phyloP scores from a whole-genome alignment of 371 early-diverging fungal species.

The Mucor plumbeus region DNA sequence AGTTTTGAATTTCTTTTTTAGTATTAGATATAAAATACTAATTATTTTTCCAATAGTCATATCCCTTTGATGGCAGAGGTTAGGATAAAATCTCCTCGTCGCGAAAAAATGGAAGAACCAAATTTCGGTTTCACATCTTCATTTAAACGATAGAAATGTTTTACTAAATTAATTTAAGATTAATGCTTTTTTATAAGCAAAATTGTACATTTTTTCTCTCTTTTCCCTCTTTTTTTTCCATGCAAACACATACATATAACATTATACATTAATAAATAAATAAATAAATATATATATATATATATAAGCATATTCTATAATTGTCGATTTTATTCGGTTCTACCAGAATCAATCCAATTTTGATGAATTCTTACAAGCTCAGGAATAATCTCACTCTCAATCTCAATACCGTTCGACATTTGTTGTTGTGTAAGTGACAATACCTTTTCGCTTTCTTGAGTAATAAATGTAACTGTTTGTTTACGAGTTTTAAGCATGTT shows the following conservation, averaged over 20 bases:
- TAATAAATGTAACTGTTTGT: constrained; percentile 79
- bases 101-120: constrained; percentile 27
- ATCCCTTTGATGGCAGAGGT: constrained; percentile 65
- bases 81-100: constrained; percentile 33
- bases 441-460: constrained; percentile 57
- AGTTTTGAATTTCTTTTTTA: constrained; percentile 29
- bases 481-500: constrained; percentile 93
- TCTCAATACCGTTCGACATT: constrained; percentile 70
- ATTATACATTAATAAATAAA: no score
- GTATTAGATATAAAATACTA: neutral
- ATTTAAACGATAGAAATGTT: constrained; percentile 11
- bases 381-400: constrained; percentile 85
- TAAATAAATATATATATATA: no score
- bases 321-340: constrained; percentile 22
- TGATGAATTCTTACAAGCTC: constrained; percentile 77
- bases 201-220: constrained; percentile 12
- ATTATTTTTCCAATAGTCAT: constrained; percentile 40
- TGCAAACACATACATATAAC: no score
- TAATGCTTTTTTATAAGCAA: neutral
- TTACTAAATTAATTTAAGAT: neutral
- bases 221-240: neutral
- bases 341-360: constrained; percentile 57
- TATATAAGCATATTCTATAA: neutral
- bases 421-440: constrained; percentile 73
- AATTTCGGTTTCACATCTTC: constrained; percentile 22